Base-by-base conservation (phyloP, 768 basidiomycete species). In the Sporobolomyces phaffii region DNA sequence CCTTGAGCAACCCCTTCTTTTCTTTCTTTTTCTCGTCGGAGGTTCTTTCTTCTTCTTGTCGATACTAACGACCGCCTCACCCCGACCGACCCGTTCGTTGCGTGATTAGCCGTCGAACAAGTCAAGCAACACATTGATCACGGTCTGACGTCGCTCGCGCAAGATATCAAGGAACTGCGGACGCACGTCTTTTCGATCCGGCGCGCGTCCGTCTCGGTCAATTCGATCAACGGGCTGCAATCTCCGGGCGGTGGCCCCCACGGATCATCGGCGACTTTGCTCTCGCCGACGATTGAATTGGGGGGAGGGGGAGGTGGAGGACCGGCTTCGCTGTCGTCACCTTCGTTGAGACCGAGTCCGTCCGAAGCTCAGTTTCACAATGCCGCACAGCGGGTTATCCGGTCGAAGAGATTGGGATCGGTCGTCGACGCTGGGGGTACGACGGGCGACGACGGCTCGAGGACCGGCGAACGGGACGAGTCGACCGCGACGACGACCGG, bases 111-210 rank as follows among this genome's bases (percentile, higher is more conserved):
- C 28, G 86, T 98, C 60, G 93, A 99, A 78, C 94, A 98, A 77
- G 94, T 99, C 77, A 97, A 94, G 77, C 91, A 97, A 75, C 94
- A 99, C 76, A 93, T 99, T 72, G 94, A 99, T 75, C 75, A 85
- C 3, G 92, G 94, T 74, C 93, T 99, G 68, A 86, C 89, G 0
- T 80, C 80, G 0, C 80, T 99, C 22, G 85, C 90, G 34, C 87
- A 87, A 70, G 92, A 98, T 65, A 84, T 97, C 78, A 91, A 91
- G 72, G 93, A 98, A 45, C 83, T 98, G 72, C 87, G 85, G 73
- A 80, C 81, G 3, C 81, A 82, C 4, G 85, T 98, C 41, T 76
- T 81, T 29, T 80, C 73, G 28, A 68, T 60, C 81, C 79, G 68
- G 81, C 83, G 31, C 83, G 87, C 58, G 78, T 83, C 10, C 83